These are phyloP conservation scores for Vaccinium vitisidaea DNA, from an alignment of 148 eudicot genomes.

Conservation along the genomic window DNA sequence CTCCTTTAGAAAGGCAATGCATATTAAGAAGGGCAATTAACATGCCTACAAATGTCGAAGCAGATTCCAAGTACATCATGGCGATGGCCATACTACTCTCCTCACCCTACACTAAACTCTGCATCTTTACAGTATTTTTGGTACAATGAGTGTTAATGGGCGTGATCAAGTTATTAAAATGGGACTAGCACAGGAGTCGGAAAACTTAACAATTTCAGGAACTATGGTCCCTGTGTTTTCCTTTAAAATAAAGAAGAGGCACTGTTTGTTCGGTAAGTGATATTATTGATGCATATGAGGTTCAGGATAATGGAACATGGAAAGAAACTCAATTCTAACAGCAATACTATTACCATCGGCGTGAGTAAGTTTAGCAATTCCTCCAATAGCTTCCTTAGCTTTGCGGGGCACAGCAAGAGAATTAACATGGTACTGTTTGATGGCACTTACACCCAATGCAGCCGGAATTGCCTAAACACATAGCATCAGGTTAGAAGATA, in stretches of 20 bases:
- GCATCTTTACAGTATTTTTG: neutral
- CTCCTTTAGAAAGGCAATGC: neutral
- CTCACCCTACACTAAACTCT: neutral
- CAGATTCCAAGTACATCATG: neutral
- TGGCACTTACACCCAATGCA: conserved; percentile 85
- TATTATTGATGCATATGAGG: neutral
- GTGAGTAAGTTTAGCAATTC: conserved; percentile 94
- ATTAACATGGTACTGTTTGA: conserved; percentile 83
- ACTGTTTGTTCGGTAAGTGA: neutral
- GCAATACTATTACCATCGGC: conserved; percentile 77
- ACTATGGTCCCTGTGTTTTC: neutral
- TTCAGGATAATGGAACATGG: neutral
- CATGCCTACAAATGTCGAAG: neutral
- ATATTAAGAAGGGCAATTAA: neutral
- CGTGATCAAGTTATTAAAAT: neutral
- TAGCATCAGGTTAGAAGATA: conserved; percentile 1
- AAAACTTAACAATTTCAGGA: neutral
- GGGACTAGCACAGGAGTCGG: neutral
- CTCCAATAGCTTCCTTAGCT: conserved; percentile 99
- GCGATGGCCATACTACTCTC: neutral
- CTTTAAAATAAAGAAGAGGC: neutral
- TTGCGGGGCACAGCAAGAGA: conserved; percentile 98
- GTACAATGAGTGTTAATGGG: neutral
- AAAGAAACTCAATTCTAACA: neutral
- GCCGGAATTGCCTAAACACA: conserved; percentile 81